Conservation (phyloP, 768 basidiomycete species). For the Vararia minispora region DNA sequence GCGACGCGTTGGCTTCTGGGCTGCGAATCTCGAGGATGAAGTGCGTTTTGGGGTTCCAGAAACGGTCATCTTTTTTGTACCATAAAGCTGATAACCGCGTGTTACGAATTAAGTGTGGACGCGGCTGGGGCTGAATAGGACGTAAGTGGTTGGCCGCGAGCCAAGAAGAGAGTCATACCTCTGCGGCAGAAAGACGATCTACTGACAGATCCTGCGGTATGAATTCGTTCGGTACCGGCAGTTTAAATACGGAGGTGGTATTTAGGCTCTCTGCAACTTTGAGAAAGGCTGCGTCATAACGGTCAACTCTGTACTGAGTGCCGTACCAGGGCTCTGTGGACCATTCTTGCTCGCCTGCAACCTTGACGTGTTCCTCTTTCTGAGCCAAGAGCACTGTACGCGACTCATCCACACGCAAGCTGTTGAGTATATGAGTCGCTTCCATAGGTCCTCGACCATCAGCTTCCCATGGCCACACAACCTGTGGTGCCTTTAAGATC, state of each 20-base stretch:
- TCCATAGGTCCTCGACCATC: constrained; percentile 33
- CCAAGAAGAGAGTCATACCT: constrained; percentile 31
- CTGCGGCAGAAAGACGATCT: constrained; percentile 53
- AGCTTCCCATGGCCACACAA: constrained; percentile 67
- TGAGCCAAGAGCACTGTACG: constrained; percentile 75
- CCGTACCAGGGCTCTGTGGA: constrained; percentile 86
- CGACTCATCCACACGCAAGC: constrained; percentile 44
- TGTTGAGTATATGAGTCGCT: constrained; percentile 50
- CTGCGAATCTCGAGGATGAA: constrained; percentile 68
- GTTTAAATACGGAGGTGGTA: constrained; percentile 52
- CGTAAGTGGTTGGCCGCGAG: background rate
- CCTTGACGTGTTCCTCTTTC: constrained; percentile 45
- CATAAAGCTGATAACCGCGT: constrained; percentile 67
- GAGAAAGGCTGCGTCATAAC: constrained; percentile 53
- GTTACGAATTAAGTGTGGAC: constrained; percentile 69
- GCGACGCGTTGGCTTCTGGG: constrained; percentile 45
- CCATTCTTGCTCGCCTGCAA: constrained; percentile 42
- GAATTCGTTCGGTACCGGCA: constrained; percentile 85
- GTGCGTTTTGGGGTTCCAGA: constrained; percentile 89
- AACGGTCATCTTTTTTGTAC: constrained; percentile 96
- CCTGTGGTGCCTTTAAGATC: constrained; percentile 56
- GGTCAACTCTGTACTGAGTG: constrained; percentile 73
- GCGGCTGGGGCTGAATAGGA: constrained; percentile 46
- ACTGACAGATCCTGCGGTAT: constrained; percentile 83
- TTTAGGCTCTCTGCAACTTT: constrained; percentile 50